Conservation (phyloP, 129 eudicot genomes). For the Flaveria robusta region DNA sequence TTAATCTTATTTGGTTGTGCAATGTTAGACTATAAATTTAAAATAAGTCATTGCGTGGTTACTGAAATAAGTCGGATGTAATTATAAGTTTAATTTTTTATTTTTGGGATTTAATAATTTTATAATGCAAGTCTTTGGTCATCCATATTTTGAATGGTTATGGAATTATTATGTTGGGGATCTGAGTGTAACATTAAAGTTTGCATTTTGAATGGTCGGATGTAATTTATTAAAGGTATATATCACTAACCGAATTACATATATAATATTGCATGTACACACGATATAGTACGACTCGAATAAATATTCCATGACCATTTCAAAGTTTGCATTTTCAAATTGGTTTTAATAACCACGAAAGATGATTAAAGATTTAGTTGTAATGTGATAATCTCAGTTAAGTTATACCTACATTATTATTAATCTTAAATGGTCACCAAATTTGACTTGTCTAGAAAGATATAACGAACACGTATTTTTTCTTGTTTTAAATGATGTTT, state of each 20-base stretch:
- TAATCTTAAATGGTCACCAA: neutral
- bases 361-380: neutral
- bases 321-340: neutral
- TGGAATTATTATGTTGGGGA: conserved; percentile 2
- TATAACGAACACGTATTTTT: too few relatives aligned
- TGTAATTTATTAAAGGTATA: neutral
- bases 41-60: too few relatives aligned
- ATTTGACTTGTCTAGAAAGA: neutral
- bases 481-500: too few relatives aligned
- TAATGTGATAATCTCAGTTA: neutral
- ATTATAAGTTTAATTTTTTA: too few relatives aligned
- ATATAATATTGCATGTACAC: neutral
- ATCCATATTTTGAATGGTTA: neutral
- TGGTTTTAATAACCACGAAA: neutral
- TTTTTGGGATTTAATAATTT: too few relatives aligned
- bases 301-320: neutral
- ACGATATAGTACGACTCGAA: neutral
- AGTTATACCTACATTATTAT: neutral
- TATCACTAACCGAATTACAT: neutral
- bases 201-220: conserved; percentile 8
- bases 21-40: too few relatives aligned
- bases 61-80: too few relatives aligned
- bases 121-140: too few relatives aligned
- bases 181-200: conserved; percentile 4
- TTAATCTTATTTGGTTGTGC: too few relatives aligned